Base-by-base conservation (phyloP, 371 early-diverging fungal genomes). In the Mortierella sp. region DNA sequence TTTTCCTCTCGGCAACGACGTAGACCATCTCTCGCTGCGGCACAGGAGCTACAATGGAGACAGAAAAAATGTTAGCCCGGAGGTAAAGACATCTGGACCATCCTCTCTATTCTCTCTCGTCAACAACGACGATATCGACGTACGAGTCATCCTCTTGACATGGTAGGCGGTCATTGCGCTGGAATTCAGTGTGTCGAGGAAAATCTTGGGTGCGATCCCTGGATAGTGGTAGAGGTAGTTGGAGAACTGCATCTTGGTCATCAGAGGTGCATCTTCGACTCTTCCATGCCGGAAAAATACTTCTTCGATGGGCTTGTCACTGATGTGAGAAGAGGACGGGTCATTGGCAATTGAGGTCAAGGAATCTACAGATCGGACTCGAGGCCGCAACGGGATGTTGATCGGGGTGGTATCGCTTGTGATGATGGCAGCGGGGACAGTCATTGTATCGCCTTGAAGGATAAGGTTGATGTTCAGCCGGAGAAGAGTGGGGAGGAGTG, bases 211-310 rank as follows among this genome's bases (percentile, higher is more conserved):
- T 3, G 43, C 45, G 18, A 64, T 26, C 2, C 39, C 52, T 3
- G 1, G 31, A 34, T 74, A 74, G 28, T 74, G 69, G 56, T 39
- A 51, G 3, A 12, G 23, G 51, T 74, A 74, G 62, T 74, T 74
- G 30, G 68, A 68, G 58, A 64, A 67, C 58, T 74, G 74, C 58
- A 74, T 56, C 48, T 74, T 65, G 12, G 74, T 64, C 64, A 74
- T 60, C 5, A 42, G 4, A 1, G 61, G 13, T 6, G 74, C 64
- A 43, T 74, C 74, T 39, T 64, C 69, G 43, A 63, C 58, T 18
- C 54, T 55, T 34, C 74, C 74, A 60, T 74, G 74, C 47, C 74
- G 74, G 38, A 55, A 74, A 34, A 59, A 48, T 13, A 71, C 56
- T 3, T 43, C 50, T 1, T 58, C 46, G 10, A 56, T 52, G 14